These are phyloP conservation scores for Plantago lanceolata DNA, from an alignment of 305 asterid genomes.

Conservation along the genomic window DNA sequence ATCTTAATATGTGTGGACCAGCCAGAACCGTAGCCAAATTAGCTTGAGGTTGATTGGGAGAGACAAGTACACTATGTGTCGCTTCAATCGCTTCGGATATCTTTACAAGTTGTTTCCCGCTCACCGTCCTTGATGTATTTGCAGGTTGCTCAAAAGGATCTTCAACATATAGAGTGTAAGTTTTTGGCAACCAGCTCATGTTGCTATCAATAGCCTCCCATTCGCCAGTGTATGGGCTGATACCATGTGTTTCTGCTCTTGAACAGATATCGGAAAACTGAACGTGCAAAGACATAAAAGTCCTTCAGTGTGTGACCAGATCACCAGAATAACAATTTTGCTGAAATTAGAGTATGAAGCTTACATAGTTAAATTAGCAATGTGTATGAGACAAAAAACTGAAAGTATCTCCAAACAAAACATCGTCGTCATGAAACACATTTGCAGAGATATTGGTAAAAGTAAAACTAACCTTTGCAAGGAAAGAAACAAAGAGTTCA, in stretches of 20 bases:
- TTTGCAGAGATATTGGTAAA: conserved; percentile 9
- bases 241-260: conserved; percentile 63
- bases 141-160: conserved; percentile 95
- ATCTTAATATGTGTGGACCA: conserved; percentile 42
- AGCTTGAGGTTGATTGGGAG: conserved; percentile 36
- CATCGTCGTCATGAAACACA: not conserved
- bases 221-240: conserved; percentile 58
- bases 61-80: conserved; percentile 42
- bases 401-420: not conserved
- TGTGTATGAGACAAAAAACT: not conserved
- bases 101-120: conserved; percentile 45
- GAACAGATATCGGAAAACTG: conserved; percentile 75
- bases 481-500: conserved; percentile 74
- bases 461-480: conserved; percentile 54
- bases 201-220: conserved; percentile 71
- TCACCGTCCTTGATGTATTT: conserved; percentile 71
- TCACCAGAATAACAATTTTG: conserved; percentile 15
- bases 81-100: conserved; percentile 51
- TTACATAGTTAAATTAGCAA: conserved; percentile 3
- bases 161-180: conserved; percentile 84
- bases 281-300: conserved; percentile 31
- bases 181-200: conserved; percentile 94
- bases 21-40: conserved; percentile 40
- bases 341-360: conserved; percentile 12
- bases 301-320: conserved; percentile 31